Evolutionary conservation across 129 eudicot genomes (phyloP).

Genomic region (Gnaphalium uliginosum): DNA sequence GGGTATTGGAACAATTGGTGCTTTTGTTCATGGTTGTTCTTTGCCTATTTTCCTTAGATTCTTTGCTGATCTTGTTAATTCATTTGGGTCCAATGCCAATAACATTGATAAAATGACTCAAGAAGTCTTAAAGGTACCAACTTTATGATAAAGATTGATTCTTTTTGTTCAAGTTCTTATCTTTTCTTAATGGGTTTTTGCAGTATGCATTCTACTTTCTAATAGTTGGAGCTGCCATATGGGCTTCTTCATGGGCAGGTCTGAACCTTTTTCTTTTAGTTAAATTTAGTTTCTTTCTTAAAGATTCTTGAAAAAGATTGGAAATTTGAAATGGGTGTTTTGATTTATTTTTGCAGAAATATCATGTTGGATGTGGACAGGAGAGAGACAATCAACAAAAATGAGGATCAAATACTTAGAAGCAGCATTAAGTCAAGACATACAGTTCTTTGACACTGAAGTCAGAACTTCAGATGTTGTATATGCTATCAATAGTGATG

Average conservation of each 20-base stretch:
- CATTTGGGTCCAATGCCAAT: slow-evolving; percentile 86
- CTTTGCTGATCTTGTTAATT: slow-evolving; percentile 98
- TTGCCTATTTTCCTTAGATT: slow-evolving; percentile 88
- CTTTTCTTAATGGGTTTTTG: slow-evolving; percentile 68
- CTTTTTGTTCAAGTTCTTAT: slow-evolving; percentile 63
- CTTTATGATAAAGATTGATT: slow-evolving; percentile 8
- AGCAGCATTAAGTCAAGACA: slow-evolving; percentile 95
- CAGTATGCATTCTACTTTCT: slow-evolving; percentile 99
- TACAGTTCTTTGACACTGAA: slow-evolving; percentile 90
- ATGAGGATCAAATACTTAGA: slow-evolving; percentile 96
- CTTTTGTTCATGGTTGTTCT: slow-evolving; percentile 93
- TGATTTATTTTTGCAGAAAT: slow-evolving; percentile 59
- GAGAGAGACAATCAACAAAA: slow-evolving; percentile 92
- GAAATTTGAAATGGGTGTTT: slow-evolving; percentile 23
- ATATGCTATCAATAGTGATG: slow-evolving; percentile 91
- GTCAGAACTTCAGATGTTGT: slow-evolving; percentile 95
- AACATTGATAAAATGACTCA: slow-evolving; percentile 88
- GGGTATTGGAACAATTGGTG: slow-evolving; percentile 83
- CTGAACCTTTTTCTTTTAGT: slow-evolving; percentile 50
- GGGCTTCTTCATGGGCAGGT: slow-evolving; percentile 99
- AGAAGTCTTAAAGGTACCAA: slow-evolving; percentile 72
- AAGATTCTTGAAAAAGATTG: slow-evolving; percentile 51
- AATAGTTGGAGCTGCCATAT: slow-evolving; percentile 96
- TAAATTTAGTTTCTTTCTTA: slow-evolving; percentile 61
- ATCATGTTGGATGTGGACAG: slow-evolving; percentile 99